These are phyloP conservation scores for Inga leiocalycina DNA, from an alignment of 306 rosid genomes.

Conservation along the genomic window DNA sequence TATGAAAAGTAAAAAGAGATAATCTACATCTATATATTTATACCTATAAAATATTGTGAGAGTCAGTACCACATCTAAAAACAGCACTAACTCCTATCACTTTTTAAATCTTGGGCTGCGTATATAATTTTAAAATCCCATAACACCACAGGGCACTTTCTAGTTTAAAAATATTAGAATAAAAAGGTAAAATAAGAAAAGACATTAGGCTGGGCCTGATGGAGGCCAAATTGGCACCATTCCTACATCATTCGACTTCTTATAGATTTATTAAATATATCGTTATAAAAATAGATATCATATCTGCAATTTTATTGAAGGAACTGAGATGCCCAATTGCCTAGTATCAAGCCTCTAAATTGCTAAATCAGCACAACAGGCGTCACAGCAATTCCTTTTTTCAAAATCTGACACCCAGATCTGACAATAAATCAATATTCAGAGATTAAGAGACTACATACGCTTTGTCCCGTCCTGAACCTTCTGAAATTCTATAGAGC, in stretches of 20 bases:
- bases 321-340: background rate
- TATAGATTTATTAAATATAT: background rate
- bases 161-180: no score
- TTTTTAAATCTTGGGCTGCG: background rate
- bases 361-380: background rate
- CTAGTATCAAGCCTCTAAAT: conserved; percentile 5
- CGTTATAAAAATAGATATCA: background rate
- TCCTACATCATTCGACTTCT: background rate
- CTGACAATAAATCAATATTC: conserved; percentile 7
- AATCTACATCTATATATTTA: background rate
- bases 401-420: conserved; percentile 8
- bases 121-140: background rate
- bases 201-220: background rate
- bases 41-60: background rate
- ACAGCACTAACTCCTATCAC: background rate
- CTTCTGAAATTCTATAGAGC: conserved; percentile 77
- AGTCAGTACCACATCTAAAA: background rate
- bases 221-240: background rate
- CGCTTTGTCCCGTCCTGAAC: conserved; percentile 79
- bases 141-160: background rate
- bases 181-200: background rate
- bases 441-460: conserved; percentile 36
- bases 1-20: background rate
- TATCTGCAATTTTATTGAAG: background rate
- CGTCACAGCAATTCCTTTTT: background rate